Evolutionary conservation across 139 green algal species (phyloP).

Genomic region (Asterochloris sp.): DNA sequence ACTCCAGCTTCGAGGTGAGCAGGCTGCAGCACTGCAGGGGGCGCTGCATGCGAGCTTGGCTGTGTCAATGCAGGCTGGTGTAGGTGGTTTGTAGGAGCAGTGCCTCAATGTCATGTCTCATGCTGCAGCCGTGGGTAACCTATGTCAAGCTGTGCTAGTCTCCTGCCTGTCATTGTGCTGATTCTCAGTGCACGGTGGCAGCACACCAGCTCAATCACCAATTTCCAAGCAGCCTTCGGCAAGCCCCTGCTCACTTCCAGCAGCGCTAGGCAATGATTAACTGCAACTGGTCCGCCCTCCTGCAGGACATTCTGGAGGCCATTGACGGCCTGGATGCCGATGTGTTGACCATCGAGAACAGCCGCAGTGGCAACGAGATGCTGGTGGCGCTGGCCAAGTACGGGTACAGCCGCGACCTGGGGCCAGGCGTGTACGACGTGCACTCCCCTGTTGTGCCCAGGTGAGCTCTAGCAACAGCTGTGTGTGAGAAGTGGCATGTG

Average conservation of each 20-base stretch:
- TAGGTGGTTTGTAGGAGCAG: too few species aligned
- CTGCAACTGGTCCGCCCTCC: too few species aligned
- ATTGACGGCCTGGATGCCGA: constrained; percentile 52
- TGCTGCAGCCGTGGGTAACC: too few species aligned
- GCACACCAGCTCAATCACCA: not conserved
- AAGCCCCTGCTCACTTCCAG: too few species aligned
- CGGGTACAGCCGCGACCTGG: constrained; percentile 74
- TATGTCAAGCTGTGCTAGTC: too few species aligned
- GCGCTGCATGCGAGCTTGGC: not conserved
- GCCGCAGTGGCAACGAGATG: constrained; percentile 77
- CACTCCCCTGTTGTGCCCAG: constrained; percentile 47
- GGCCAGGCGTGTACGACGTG: constrained; percentile 88
- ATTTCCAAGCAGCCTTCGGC: not conserved
- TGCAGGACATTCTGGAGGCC: constrained; percentile 35
- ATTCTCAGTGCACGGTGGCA: too few species aligned
- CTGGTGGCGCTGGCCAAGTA: constrained; percentile 57
- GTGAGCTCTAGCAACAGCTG: not conserved
- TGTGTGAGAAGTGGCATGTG: too few species aligned
- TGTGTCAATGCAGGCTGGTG: too few species aligned
- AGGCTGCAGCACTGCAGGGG: too few species aligned
- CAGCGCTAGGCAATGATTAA: too few species aligned
- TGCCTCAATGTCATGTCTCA: too few species aligned
- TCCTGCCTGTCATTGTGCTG: too few species aligned
- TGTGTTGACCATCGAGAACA: constrained; percentile 94
- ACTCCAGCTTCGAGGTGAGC: constrained; percentile 79